These are phyloP conservation scores for Tricharina praecox DNA, from an alignment of 495 filamentous ascomycete species.

Conservation along the genomic window DNA sequence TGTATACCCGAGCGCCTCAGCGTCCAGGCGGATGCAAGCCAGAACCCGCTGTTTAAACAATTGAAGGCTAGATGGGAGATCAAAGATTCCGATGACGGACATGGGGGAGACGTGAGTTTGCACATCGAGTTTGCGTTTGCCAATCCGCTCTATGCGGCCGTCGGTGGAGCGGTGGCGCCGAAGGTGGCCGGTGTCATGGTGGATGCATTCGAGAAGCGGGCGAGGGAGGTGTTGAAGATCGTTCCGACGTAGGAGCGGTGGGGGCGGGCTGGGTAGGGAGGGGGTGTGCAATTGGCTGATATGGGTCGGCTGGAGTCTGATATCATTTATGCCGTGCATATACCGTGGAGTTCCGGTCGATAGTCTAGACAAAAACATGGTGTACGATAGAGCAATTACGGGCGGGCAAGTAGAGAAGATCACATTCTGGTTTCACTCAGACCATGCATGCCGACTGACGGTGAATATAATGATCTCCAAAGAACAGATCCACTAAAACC, in stretches of 20 bases:
- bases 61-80: slow-evolving; percentile 65
- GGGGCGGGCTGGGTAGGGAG: background rate
- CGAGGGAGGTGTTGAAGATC: slow-evolving; percentile 36
- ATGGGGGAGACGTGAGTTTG: slow-evolving; percentile 50
- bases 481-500: too few relatives aligned
- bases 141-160: slow-evolving; percentile 63
- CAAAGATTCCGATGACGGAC: slow-evolving; percentile 19
- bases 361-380: too few relatives aligned
- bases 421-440: too few relatives aligned
- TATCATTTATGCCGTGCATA: background rate
- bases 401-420: too few relatives aligned
- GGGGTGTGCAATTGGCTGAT: background rate
- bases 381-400: too few relatives aligned
- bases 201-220: slow-evolving; percentile 76
- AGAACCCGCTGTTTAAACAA: slow-evolving; percentile 49
- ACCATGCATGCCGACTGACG: too few relatives aligned
- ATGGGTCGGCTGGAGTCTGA: background rate
- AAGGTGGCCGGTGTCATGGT: slow-evolving; percentile 79
- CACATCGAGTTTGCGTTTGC: slow-evolving; percentile 63
- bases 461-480: too few relatives aligned
- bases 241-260: background rate
- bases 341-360: background rate
- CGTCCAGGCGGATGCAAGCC: slow-evolving; percentile 45
- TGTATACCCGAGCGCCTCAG: slow-evolving; percentile 43
- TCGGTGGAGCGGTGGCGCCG: slow-evolving; percentile 64